Conservation (phyloP, 2,329 filamentous ascomycete genomes). For the Hymenoscyphus albidus region DNA sequence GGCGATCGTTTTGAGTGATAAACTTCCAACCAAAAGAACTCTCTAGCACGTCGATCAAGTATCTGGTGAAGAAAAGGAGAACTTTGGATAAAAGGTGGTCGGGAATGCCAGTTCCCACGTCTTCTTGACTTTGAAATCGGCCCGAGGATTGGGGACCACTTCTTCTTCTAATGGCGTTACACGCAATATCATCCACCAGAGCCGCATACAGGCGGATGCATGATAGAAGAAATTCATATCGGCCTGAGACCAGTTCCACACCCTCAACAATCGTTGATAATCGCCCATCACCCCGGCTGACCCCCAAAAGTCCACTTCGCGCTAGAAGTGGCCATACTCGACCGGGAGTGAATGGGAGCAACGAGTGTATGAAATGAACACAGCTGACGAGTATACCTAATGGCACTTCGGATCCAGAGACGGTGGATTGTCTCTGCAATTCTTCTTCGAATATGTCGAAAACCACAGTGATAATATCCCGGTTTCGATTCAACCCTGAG, state of each 20-base stretch:
- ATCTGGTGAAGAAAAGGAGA: conserved; percentile 67
- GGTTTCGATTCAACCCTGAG: conserved; percentile 51
- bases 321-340: conserved; percentile 88
- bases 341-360: conserved; percentile 70
- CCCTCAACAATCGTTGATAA: conserved; percentile 76
- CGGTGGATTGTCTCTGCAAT: conserved; percentile 44
- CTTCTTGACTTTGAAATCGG: conserved; percentile 45
- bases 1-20: conserved; percentile 61
- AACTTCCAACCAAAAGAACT: conserved; percentile 86
- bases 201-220: conserved; percentile 70
- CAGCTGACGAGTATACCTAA: conserved; percentile 67
- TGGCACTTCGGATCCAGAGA: conserved; percentile 39
- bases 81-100: conserved; percentile 73
- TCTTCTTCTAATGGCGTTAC: conserved; percentile 64
- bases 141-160: conserved; percentile 47
- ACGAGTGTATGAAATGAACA: conserved; percentile 71
- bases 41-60: conserved; percentile 78
- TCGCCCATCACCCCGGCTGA: conserved; percentile 70
- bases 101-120: conserved; percentile 67
- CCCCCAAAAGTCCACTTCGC: conserved; percentile 74
- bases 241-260: conserved; percentile 71
- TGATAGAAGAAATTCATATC: conserved; percentile 72
- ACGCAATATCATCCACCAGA: conserved; percentile 71
- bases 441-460: conserved; percentile 80
- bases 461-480: conserved; percentile 75